These are phyloP conservation scores for Royoungia palumana DNA, from an alignment of 768 basidiomycete genomes.

Conservation along the genomic window DNA sequence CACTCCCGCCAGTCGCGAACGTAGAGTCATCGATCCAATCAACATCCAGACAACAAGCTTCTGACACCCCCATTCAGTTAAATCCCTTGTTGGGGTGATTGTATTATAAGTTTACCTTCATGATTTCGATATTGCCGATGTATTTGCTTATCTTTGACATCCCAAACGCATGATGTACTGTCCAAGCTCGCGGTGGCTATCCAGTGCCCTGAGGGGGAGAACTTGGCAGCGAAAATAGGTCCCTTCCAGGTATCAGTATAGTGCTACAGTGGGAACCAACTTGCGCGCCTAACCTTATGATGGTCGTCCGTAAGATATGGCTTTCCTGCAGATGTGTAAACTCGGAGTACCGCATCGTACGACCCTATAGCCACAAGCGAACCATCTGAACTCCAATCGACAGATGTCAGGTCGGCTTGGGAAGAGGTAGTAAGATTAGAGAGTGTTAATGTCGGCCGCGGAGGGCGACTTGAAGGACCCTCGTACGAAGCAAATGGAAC, in stretches of 20 bases:
- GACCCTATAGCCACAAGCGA: conserved; percentile 73
- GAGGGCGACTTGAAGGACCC: conserved; percentile 10
- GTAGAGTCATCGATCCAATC: conserved; percentile 73
- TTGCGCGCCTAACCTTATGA: conserved; percentile 52
- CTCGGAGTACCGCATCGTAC: conserved; percentile 68
- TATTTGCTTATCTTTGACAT: conserved; percentile 58
- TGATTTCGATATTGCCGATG: conserved; percentile 64
- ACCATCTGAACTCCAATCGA: conserved; percentile 78
- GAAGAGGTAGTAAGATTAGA: conserved; percentile 46
- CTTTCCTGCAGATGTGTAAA: conserved; percentile 60
- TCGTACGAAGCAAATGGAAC: conserved; percentile 42
- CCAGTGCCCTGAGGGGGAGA: conserved; percentile 71
- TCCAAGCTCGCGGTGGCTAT: conserved; percentile 76
- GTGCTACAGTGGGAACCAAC: neutral
- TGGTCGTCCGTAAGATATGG: conserved; percentile 59
- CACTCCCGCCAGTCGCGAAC: conserved; percentile 75
- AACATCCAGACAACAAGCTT: conserved; percentile 77
- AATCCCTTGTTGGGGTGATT: neutral
- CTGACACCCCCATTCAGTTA: conserved; percentile 13
- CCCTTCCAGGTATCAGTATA: conserved; percentile 47
- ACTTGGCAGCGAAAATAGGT: conserved; percentile 75
- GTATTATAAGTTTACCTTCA: conserved; percentile 44
- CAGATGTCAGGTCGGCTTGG: conserved; percentile 64
- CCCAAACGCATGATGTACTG: conserved; percentile 75
- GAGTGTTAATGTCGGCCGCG: conserved; percentile 41